Percentiles rank a stretch among this genome's conserved stretches.
These are phyloP conservation scores for Lithocarpus polystachyus DNA, from an alignment of 306 rosid species.

Conservation along the genomic window DNA sequence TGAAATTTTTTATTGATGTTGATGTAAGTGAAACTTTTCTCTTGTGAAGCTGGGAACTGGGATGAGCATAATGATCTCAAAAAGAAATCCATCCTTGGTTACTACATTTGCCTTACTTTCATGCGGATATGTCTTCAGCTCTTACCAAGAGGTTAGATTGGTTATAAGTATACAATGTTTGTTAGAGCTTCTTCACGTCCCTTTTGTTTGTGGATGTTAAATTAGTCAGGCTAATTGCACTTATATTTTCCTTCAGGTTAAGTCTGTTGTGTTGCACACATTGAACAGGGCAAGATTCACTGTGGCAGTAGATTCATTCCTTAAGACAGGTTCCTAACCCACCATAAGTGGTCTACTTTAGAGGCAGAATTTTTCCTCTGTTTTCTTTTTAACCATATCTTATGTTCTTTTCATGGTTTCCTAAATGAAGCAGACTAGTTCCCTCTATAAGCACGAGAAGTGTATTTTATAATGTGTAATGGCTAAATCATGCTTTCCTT, in stretches of 20 bases:
- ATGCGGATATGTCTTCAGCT: constrained; percentile 87
- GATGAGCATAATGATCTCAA: constrained; percentile 76
- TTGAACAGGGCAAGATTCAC: constrained; percentile 84
- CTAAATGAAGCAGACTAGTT: constrained; percentile 1
- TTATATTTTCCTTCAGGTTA: constrained; percentile 52
- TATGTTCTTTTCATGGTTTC: constrained; percentile 9
- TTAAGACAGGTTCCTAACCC: constrained; percentile 64
- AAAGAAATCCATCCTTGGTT: constrained; percentile 79
- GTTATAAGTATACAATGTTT: constrained; percentile 12
- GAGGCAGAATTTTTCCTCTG: constrained; percentile 14
- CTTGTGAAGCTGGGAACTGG: constrained; percentile 93
- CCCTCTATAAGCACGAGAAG: constrained; percentile 7
- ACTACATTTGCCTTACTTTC: constrained; percentile 89
- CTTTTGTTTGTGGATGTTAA: constrained; percentile 17
- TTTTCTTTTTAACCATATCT: constrained; percentile 5
- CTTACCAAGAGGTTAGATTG: constrained; percentile 81
- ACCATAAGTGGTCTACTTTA: constrained; percentile 15
- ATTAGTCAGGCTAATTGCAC: constrained; percentile 24
- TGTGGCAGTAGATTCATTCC: constrained; percentile 84
- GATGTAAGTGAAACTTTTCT: constrained; percentile 7
- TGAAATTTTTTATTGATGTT: neutral
- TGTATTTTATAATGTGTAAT: constrained; percentile 7
- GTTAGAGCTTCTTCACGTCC: neutral
- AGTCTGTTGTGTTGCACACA: constrained; percentile 93
- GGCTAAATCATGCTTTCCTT: constrained; percentile 13